Evolutionary conservation across 2,329 filamentous ascomycete species (phyloP), one percentile per base, ranked within the genome.

Genomic region (Teratosphaeria destructans): DNA sequence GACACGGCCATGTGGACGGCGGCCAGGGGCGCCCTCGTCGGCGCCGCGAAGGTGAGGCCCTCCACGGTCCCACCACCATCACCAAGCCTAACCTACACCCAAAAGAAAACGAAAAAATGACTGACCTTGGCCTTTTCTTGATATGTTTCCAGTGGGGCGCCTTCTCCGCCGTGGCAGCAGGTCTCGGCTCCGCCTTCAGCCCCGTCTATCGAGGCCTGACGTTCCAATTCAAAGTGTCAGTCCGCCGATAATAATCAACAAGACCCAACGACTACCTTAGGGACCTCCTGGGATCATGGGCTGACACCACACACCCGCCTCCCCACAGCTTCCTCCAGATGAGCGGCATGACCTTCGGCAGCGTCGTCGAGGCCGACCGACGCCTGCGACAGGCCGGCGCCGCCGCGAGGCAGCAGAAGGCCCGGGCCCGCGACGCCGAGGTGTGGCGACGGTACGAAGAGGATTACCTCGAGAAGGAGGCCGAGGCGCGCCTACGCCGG

Each of bases 261-360:
- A 57, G n/a, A 34, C 35, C 6, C 43, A 47, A 19, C 43, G 1
- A 23, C 23, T 23, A 2, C 23, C 2, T 23, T 2, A 19, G 19
- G 19, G 19, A 19, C 1, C 23, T 23, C 23, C 23, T 23, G 23
- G 23, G 23, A 23, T 23, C 23, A 23, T 2, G 2, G 37, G 16
- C 37, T 39, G 37, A 39, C 37, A 32, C 29, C 49, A 5, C 32
- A 55, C 68, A 92, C 89, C 34, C 92, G 89, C 70, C 77, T 92
- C 16, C 88, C 5, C 32, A 55, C 68, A 92, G 89, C 34, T 93
- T 90, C 70, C 77, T 92, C 16, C 88, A 91, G 72, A 90, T 91
- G 86, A 89, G 86, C n/a, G 86, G 85, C 61, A 92, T 92, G 88
- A 85, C 88, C n/a, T 69, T 90, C 37, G 89, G 89, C 52, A 81